Evolutionary conservation across 352 stramenopile genomes (phyloP).

Genomic region (Phytophthora sojae): DNA sequence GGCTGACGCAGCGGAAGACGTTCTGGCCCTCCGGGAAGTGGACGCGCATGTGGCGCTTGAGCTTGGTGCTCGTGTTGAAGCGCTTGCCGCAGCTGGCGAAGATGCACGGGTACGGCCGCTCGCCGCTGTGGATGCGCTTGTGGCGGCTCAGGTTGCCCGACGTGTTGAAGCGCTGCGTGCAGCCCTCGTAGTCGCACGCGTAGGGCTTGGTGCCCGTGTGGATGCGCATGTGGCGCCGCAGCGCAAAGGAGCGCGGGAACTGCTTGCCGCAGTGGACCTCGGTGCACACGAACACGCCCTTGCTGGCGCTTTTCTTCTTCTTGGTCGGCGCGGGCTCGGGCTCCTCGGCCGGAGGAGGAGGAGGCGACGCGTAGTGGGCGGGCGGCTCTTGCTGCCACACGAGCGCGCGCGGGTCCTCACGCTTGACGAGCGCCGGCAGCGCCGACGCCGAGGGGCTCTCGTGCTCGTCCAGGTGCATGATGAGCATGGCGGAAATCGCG

Average conservation of each 20-base stretch:
- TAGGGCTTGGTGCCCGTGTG: conserved; percentile 88
- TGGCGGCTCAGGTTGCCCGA: conserved; percentile 89
- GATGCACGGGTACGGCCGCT: conserved; percentile 83
- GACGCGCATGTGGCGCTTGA: conserved; percentile 90
- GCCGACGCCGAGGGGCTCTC: not conserved
- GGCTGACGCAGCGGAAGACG: conserved; percentile 74
- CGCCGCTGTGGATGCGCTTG: conserved; percentile 89
- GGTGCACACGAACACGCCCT: conserved; percentile 75
- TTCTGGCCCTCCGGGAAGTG: conserved; percentile 85
- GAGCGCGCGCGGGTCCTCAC: conserved; percentile 16
- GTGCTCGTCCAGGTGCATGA: conserved; percentile 22
- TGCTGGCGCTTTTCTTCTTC: conserved; percentile 46
- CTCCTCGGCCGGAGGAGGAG: not conserved
- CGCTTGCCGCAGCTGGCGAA: conserved; percentile 82
- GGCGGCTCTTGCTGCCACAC: conserved; percentile 26
- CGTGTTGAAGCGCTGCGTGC: conserved; percentile 85
- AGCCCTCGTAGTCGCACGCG: conserved; percentile 79
- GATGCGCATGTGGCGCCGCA: conserved; percentile 86
- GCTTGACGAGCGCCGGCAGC: conserved; percentile 30
- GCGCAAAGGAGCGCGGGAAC: conserved; percentile 85
- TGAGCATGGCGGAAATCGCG: conserved; percentile 45
- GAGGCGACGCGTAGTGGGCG: not conserved
- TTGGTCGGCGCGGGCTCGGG: conserved; percentile 38
- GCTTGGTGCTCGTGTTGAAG: conserved; percentile 92
- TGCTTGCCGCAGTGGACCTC: conserved; percentile 87